Evolutionary conservation across 2,329 filamentous ascomycete species (phyloP), one percentile per base, ranked within the genome.

Genomic region (Xylariaceae sp.): DNA sequence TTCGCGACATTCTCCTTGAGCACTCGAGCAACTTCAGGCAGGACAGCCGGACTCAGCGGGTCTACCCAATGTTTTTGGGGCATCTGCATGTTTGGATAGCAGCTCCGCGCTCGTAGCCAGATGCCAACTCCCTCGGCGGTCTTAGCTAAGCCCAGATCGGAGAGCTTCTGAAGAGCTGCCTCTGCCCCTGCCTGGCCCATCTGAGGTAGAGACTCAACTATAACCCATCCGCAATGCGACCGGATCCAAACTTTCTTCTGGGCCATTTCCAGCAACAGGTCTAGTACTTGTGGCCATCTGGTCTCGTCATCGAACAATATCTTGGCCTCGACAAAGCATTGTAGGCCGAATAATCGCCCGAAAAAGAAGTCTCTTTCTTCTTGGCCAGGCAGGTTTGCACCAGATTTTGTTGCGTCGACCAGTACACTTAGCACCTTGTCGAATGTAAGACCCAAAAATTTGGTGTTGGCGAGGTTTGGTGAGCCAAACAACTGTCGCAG

Each of bases 121-220:
- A 97, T 84, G 0, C 91, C 91, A 18, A 97, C 85, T 6, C 92
- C 93, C 69, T 97, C 93, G 0, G 92, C 88, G 0, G 92, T 93
- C 70, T 88, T 88, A 7, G 86, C 84, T 42, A 95, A 76, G 8
- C 88, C 86, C 42, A 83, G 81, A 13, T 83, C 78, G 16, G 79
- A 77, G 7, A 96, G 68, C 32, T 80, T 81, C 54, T 83, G 74
- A 29, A 95, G 75, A 0, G 88, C 85, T 21, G 77, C 73, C 64
- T 86, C 80, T 1, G 83, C 83, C 50, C 84, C 81, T 51, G 80
- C 75, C 62, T 81, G 72, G 30, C 76, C 74, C 76, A 83, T 83
- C 64, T 86, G 84, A 26, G 81, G 79, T 30, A 94, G 71, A 11
- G 87, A 85, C 66, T 91, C 85, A 37, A 89, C 87, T 21, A 97